Evolutionary conservation across 352 stramenopile genomes (phyloP), one percentile per base, ranked within the genome.

Genomic region (Globisporangium takayamanum): DNA sequence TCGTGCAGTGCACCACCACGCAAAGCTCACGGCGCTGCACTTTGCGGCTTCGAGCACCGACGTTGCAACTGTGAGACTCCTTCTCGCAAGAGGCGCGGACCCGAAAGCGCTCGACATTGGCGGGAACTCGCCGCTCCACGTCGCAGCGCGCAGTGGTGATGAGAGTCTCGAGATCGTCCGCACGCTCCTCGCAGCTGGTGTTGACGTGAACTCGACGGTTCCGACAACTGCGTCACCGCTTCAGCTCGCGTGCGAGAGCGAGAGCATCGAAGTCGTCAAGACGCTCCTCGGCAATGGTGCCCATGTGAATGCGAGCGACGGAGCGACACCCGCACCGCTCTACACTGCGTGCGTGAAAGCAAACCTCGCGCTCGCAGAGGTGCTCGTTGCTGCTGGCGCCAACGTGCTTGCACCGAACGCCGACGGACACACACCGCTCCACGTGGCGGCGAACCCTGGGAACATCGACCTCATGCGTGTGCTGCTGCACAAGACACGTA

Each of bases 241-340:
- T 20, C 63, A 74, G 53, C 56, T 70, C 26, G 67, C 67, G 16
- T 62, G 55, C 25, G 51, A 68, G n/a, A 49, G 70, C 53, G 63
- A 64, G 15, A 63, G 59, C 11, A 47, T 66, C 14, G 63, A 56
- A 30, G 48, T 74, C 39, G 63, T 68, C 30, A 53, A 70, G 33
- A 49, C 51, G 55, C 64, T 70, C 5, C 55, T 66, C 2, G 39
- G 6, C 1, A 63, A 54, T 15, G 42, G 53, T 11, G 55, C 55
- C 4, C 59, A 74, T 53, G 15, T 68, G 16, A 50, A 47, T 22
- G 15, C 15, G 14, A 18, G 41, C 5, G 41, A 14, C 0, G 15
- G 14, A 8, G 14, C 3, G 12, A 20, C 14, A 4, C 14, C 18
- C 2, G 18, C 41, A 1, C 41, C 41, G 41, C 41, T 47, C 41